Evolutionary conservation across 148 eudicot genomes (phyloP).

Genomic region (Rheum nobile): DNA sequence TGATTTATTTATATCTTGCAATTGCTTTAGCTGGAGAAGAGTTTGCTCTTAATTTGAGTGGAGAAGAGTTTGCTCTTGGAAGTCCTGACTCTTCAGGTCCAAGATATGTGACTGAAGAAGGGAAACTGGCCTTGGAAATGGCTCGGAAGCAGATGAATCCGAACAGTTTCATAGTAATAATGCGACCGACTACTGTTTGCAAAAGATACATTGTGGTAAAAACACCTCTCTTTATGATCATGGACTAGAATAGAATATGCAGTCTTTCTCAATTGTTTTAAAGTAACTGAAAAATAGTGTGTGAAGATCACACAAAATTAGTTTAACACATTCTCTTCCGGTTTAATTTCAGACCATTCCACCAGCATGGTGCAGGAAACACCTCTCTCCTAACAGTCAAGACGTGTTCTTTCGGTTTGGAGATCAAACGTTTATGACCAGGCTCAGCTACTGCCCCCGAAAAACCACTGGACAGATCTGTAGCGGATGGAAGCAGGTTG

Average conservation of each 20-base stretch:
- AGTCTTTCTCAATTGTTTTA: neutral
- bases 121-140: slow-evolving; percentile 17
- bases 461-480: slow-evolving; percentile 7
- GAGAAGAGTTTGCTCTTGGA: neutral
- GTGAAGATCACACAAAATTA: too few species aligned
- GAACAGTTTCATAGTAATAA: slow-evolving; percentile 16
- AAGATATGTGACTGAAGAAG: slow-evolving; percentile 15
- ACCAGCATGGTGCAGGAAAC: slow-evolving; percentile 15
- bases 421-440: slow-evolving; percentile 19
- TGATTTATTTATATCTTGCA: neutral
- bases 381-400: slow-evolving; percentile 12
- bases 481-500: slow-evolving; percentile 27
- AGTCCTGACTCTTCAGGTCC: neutral
- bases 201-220: slow-evolving; percentile 22
- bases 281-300: too few species aligned
- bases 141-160: slow-evolving; percentile 14
- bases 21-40: neutral
- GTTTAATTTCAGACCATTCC: slow-evolving; percentile 18
- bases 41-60: neutral
- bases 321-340: neutral
- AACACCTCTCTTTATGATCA: neutral
- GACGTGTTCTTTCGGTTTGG: slow-evolving; percentile 20
- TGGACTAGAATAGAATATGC: neutral
- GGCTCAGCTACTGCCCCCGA: neutral
- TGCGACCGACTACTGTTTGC: slow-evolving; percentile 28